Evolutionary conservation across 257 asterid species (phyloP).

Genomic region (Primulina eburnea): DNA sequence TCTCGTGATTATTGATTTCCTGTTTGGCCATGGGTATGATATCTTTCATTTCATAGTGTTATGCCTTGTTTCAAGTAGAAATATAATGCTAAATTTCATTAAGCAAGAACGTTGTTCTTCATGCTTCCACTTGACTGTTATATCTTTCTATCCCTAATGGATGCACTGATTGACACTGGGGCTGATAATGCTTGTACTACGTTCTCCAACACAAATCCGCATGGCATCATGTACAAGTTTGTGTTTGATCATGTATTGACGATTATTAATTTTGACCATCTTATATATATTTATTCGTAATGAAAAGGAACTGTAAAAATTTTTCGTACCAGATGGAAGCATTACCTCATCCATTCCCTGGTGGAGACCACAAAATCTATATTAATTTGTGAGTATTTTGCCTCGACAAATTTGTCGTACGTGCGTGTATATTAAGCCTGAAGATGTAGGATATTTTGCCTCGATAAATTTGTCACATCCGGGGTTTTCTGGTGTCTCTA

Average conservation of each 20-base stretch:
- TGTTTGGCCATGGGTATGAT: conserved; percentile 87
- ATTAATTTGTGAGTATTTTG: not conserved
- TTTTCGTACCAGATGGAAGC: not conserved
- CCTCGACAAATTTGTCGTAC: not conserved
- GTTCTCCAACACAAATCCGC: not conserved
- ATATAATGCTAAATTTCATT: not conserved
- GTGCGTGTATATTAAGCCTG: conserved; percentile 75
- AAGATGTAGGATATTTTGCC: conserved; percentile 67
- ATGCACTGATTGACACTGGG: not conserved
- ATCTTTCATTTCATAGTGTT: conserved; percentile 13
- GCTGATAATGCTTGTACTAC: no score
- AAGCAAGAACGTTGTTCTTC: not conserved
- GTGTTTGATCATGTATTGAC: not conserved
- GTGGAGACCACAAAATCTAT: not conserved
- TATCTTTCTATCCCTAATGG: not conserved
- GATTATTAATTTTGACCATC: not conserved
- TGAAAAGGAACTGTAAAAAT: no score
- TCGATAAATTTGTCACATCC: no score
- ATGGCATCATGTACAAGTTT: not conserved
- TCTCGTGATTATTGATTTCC: conserved; percentile 83
- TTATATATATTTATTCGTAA: no score
- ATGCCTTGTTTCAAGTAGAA: not conserved
- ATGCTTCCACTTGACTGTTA: not conserved
- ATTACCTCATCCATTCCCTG: no score
- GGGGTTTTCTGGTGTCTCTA: no score